Percentiles rank a stretch among this genome's conserved stretches.
Conservation (phyloP, 805 yeast species). For the Teunomyces cretensis region DNA sequence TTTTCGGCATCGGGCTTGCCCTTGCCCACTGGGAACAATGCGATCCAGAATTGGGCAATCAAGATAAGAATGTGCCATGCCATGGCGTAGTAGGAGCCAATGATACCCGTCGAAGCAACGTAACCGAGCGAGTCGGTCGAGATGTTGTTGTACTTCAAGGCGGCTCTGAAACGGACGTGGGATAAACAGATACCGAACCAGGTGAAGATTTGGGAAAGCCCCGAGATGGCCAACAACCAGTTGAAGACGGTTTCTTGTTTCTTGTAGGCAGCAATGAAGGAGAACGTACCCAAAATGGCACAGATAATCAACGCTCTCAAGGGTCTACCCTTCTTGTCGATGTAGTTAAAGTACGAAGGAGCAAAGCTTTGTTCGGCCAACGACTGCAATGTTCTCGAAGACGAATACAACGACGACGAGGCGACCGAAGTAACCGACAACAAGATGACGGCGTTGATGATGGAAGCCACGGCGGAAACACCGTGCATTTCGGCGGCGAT, state of each 20-base stretch:
- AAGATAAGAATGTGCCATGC: conserved; percentile 32
- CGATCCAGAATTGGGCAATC: conserved; percentile 46
- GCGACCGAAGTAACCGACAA: conserved; percentile 44
- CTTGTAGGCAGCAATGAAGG: conserved; percentile 42
- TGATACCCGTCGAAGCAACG: conserved; percentile 38
- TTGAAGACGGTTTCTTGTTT: conserved; percentile 39
- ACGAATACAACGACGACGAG: conserved; percentile 41
- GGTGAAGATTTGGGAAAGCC: conserved; percentile 42
- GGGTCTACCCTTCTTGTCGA: conserved; percentile 43
- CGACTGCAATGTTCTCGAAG: conserved; percentile 43
- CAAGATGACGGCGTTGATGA: conserved; percentile 42
- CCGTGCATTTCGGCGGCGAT: conserved; percentile 43
- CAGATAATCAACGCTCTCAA: conserved; percentile 35
- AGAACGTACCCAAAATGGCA: conserved; percentile 35
- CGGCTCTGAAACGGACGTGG: conserved; percentile 41
- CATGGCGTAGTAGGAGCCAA: conserved; percentile 39
- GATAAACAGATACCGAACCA: conserved; percentile 43
- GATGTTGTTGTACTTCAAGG: conserved; percentile 31
- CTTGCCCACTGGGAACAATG: conserved; percentile 37
- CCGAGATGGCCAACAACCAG: conserved; percentile 44
- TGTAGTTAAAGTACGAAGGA: conserved; percentile 37
- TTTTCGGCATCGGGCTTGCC: conserved; percentile 24
- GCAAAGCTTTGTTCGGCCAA: conserved; percentile 44
- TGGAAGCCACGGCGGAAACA: conserved; percentile 38
- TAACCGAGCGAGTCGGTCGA: conserved; percentile 31